These are phyloP conservation scores for Aureobasidium subglaciale DNA, from an alignment of 2,329 filamentous ascomycete species.

Conservation along the genomic window DNA sequence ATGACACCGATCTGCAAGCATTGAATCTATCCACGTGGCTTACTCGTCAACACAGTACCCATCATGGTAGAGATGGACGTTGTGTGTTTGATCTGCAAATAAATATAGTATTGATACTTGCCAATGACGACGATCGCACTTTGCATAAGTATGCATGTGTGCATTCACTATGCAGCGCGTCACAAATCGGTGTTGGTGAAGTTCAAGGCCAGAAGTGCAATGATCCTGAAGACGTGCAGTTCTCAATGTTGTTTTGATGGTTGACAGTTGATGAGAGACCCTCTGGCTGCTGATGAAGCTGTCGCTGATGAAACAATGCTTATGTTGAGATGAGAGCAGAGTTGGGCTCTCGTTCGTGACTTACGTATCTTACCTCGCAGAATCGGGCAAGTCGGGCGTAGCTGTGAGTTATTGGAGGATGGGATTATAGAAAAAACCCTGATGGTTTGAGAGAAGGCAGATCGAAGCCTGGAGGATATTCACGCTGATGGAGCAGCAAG, in stretches of 20 bases:
- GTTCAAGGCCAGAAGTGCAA: too few species aligned
- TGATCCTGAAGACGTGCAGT: too few species aligned
- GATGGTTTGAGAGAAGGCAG: too few species aligned
- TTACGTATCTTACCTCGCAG: too few species aligned
- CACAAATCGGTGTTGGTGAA: too few species aligned
- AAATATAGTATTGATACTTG: neutral
- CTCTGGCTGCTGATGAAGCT: neutral
- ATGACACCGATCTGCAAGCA: neutral
- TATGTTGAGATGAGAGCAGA: neutral
- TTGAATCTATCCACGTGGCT: neutral
- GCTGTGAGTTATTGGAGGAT: too few species aligned
- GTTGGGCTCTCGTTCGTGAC: neutral
- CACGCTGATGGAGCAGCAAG: too few species aligned
- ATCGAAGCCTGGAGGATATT: too few species aligned
- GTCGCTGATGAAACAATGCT: neutral
- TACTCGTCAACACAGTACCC: neutral
- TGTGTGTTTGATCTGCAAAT: conserved; percentile 6
- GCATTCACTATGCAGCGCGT: neutral
- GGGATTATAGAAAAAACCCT: too few species aligned
- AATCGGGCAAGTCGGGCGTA: too few species aligned
- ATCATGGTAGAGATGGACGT: neutral
- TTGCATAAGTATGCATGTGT: neutral
- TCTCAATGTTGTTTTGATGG: too few species aligned
- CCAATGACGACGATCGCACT: neutral
- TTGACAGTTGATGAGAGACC: neutral